These are phyloP conservation scores for Chamaecyparis obtusa DNA, from an alignment of 75 land plant genomes.

Conservation along the genomic window DNA sequence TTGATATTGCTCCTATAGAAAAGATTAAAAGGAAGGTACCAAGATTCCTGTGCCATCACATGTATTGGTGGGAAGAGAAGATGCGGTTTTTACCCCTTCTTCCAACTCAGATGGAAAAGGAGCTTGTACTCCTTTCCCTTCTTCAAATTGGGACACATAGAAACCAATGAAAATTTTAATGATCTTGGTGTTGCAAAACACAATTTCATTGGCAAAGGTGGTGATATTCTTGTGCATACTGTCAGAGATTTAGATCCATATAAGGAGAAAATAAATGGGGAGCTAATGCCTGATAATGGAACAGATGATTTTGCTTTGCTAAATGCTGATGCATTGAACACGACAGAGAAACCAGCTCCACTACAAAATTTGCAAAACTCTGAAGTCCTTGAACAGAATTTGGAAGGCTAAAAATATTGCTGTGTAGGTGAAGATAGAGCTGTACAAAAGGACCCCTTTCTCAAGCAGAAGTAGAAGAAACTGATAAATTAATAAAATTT, in stretches of 20 bases:
- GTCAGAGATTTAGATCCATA: background rate
- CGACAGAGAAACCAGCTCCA: background rate
- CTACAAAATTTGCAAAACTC: background rate
- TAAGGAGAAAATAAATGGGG: background rate
- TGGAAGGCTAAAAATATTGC: background rate
- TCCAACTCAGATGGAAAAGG: too few relatives aligned
- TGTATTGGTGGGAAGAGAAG: too few relatives aligned
- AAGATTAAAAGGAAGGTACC: too few relatives aligned
- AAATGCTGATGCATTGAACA: too few relatives aligned
- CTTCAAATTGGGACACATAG: too few relatives aligned
- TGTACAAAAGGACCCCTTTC: background rate
- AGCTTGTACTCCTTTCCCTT: too few relatives aligned
- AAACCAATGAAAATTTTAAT: too few relatives aligned
- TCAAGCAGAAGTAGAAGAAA: background rate
- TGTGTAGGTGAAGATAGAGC: background rate
- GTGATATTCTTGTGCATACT: background rate
- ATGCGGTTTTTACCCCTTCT: too few relatives aligned
- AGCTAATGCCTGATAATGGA: background rate
- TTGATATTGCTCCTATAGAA: background rate
- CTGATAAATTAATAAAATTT: background rate
- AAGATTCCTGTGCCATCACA: too few relatives aligned
- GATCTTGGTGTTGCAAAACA: background rate
- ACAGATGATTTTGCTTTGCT: background rate
- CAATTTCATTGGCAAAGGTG: background rate
- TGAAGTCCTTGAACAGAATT: background rate